Base-by-base conservation (phyloP, 2,329 filamentous ascomycete genomes). In the Colletotrichum lindemuthianum region DNA sequence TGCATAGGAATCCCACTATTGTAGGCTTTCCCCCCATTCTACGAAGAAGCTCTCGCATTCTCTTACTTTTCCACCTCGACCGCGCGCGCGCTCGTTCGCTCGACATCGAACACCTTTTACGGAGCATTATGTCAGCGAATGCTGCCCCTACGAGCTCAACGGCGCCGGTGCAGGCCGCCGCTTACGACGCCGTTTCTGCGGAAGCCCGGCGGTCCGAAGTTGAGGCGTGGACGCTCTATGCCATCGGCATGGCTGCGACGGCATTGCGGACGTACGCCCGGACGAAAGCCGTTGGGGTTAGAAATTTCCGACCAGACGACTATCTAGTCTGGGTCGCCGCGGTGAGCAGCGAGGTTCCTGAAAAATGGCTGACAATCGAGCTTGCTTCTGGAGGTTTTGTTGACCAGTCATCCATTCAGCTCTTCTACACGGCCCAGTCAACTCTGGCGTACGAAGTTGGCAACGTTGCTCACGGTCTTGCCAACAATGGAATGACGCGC, bases 401-500 rank as follows among this genome's bases (percentile, higher is more conserved):
- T 59, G 36, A 59, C 44, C 5, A 15, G 24, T 39, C 15, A 24
- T 54, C n/a, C 52, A 9, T 37, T 11, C 65, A 87, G 84, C 71
- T 84, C 2, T 77, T 86, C 9, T 87, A 87, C 60, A 77, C 78
- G 2, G 72, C 81, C 4, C 82, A 87, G 71, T 64, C 84, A 2
- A 79, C 75, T 2, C 75, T 85, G 10, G 84, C 82, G 15, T 86
- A 86, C 65, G 78, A 77, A 24, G 81, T 86, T 13, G 82, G 82
- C 15, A 79, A 80, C 10, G 76, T 76, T 64, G 84, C 78, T 52
- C 74, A 77, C 48, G 85, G 85, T 0, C 74, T 88, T 3, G 84
- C 86, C 16, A 88, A 88, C 67, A 86, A 86, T 68, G 74, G 79
- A 59, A 87, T 89, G 83, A 83, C 85, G 2, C 75, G 81, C 12